Evolutionary conservation across 169 alveolate genomes (phyloP).

Genomic region (Eimeria acervulina): DNA sequence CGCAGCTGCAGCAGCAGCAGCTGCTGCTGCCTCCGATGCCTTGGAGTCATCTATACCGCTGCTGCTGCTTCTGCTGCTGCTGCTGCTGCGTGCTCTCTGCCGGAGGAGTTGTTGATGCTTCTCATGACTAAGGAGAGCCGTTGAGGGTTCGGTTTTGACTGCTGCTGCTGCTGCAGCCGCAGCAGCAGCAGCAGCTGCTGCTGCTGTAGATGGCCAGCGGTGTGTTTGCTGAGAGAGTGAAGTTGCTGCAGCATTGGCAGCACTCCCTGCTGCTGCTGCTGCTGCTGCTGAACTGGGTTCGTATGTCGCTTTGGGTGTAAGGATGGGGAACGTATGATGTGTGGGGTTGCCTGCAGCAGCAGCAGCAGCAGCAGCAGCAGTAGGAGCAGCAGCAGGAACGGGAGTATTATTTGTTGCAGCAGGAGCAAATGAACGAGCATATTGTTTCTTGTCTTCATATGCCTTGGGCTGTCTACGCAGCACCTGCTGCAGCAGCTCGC

Average conservation of each 20-base stretch:
- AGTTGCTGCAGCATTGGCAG: too few relatives aligned
- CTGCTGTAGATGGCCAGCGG: constrained; percentile 4
- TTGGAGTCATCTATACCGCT: too few relatives aligned
- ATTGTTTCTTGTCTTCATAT: constrained; percentile 41
- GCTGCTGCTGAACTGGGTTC: too few relatives aligned
- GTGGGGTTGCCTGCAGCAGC: not conserved
- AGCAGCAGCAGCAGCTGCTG: constrained; percentile 23
- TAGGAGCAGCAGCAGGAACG: not conserved
- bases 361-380: not conserved
- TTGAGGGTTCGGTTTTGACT: not conserved
- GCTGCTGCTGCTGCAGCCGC: too few relatives aligned
- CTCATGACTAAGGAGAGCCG: constrained; percentile 27
- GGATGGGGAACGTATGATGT: not conserved
- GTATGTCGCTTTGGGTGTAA: not conserved
- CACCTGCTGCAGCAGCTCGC: constrained; percentile 68
- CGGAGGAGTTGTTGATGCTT: constrained; percentile 38
- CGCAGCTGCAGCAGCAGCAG: too few relatives aligned
- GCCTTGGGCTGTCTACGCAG: constrained; percentile 56
- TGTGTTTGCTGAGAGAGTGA: not conserved
- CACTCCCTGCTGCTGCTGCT: too few relatives aligned
- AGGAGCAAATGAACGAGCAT: not conserved
- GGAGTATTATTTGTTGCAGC: not conserved
- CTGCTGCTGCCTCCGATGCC: too few relatives aligned
- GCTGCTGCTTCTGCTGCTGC: too few relatives aligned
- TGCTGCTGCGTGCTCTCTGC: too few relatives aligned